Percentiles rank a stretch among this genome's conserved stretches.
These are phyloP conservation scores for Gnaphalium uliginosum DNA, from an alignment of 129 eudicot species.

Conservation along the genomic window DNA sequence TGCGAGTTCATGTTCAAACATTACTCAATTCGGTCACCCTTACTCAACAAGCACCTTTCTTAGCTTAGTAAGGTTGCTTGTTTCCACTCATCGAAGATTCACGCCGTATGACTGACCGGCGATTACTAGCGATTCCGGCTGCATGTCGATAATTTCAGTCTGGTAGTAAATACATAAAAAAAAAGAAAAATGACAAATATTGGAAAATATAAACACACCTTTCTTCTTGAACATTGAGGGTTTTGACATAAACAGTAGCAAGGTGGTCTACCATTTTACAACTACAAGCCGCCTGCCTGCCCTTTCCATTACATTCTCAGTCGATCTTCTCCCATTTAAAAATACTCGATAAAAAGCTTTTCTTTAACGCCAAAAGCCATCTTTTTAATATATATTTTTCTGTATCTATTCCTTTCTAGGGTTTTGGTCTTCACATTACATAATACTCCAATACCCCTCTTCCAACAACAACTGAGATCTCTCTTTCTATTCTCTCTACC, in stretches of 20 bases:
- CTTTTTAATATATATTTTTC: neutral
- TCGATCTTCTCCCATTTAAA: conserved; percentile 6
- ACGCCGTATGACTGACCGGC: no score
- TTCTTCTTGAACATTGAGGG: conserved; percentile 13
- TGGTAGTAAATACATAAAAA: no score
- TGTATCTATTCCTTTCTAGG: conserved; percentile 14
- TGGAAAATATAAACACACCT: conserved; percentile 3
- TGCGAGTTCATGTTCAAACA: no score
- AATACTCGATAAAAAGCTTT: conserved; percentile 14
- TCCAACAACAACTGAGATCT: conserved; percentile 5
- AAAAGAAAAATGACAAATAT: neutral
- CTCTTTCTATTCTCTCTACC: conserved; percentile 2
- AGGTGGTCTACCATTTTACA: neutral
- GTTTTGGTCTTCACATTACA: conserved; percentile 9
- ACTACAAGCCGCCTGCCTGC: conserved; percentile 22
- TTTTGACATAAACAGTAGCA: conserved; percentile 5
- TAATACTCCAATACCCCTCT: neutral
- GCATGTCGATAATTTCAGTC: no score
- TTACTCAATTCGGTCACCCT: no score
- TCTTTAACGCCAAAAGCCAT: conserved; percentile 32
- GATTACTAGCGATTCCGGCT: no score
- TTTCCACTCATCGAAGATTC: no score
- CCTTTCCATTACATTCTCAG: neutral
- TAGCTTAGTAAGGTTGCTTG: no score
- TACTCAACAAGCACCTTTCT: no score